Evolutionary conservation across 305 asterid genomes (phyloP), one percentile per base, ranked within the genome.

Genomic region (Withania somnifera): DNA sequence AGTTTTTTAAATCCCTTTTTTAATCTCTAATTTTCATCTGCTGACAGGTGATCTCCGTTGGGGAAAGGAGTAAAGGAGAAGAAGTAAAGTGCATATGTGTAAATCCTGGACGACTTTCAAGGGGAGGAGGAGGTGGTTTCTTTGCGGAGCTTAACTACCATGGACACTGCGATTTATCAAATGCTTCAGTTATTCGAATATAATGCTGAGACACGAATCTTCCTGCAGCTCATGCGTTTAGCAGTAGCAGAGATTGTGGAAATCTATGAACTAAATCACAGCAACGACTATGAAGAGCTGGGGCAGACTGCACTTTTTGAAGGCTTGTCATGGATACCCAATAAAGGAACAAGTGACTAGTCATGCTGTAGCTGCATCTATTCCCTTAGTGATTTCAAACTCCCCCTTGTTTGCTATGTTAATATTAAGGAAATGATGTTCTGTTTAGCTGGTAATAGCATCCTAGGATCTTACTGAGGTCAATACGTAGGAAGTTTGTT

Each of bases 41-140:
- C 77, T 24, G 30, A 63, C 88, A 92, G 99, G 93, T 90, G 84
- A 82, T 96, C 61, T 87, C 93, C 57, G 17, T 89, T 83, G 93
- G 87, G 83, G 90, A 85, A 81, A 89, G 42, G 88, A 90, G 87
- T 34, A 93, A 88, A 34, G 95, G 82, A 71, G 97, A 90, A 81
- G 90, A 89, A 84, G 79, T 69, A 15, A 90, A 93, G 86, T 96
- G 97, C 88, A 92, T 96, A 57, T 93, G 98, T 81, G 88, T 94
- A 8, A 96, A 94, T 87, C 98, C 99, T n/a, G 97, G 97, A 58
- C 89, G 97, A 87, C 91, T 96, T 45, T 94, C 98, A 56, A 88
- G 97, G 86, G 99, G 99, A 7, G 98, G 91, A 88, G 98, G 99
- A 60, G 98, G 98, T 17, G 98, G 98, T 80, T 94, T 87, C 88